Percentiles rank a stretch among this genome's conserved stretches.
Evolutionary conservation across 495 filamentous ascomycete genomes (phyloP).

Genomic region (Staphylotrichum longicolle): DNA sequence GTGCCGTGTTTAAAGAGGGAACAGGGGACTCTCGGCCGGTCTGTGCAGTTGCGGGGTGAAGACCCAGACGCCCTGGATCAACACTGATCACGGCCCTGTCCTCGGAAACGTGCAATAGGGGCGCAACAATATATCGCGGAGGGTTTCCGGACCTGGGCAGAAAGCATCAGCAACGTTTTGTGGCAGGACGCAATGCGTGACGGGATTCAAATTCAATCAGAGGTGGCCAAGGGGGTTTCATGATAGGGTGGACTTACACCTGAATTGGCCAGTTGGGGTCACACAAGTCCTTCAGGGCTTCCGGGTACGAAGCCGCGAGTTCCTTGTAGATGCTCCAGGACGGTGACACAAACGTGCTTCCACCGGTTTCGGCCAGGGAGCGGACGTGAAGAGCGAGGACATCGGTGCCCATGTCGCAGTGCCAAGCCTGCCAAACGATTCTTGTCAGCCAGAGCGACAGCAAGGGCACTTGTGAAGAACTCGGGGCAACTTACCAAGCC

Average conservation of each 20-base stretch:
- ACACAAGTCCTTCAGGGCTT: constrained; percentile 32
- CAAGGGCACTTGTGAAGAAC: not conserved
- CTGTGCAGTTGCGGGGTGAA: constrained; percentile 34
- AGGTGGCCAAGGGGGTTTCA: not conserved
- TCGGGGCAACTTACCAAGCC: constrained; percentile 31
- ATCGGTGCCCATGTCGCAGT: constrained; percentile 47
- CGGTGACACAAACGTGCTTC: constrained; percentile 44
- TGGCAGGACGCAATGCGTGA: not conserved
- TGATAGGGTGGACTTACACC: constrained; percentile 33
- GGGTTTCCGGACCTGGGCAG: constrained; percentile 38
- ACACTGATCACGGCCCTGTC: constrained; percentile 39
- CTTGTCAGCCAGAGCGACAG: not conserved
- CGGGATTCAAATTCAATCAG: constrained; percentile 11
- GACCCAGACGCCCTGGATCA: constrained; percentile 46
- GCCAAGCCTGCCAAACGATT: constrained; percentile 37
- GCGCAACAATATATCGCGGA: constrained; percentile 35
- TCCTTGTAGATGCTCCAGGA: constrained; percentile 43
- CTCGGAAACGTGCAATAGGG: constrained; percentile 39
- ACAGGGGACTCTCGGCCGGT: constrained; percentile 22
- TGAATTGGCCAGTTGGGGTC: constrained; percentile 44
- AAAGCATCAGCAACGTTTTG: not conserved
- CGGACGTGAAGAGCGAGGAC: constrained; percentile 46
- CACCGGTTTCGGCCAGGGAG: constrained; percentile 38
- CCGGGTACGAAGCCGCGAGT: constrained; percentile 33
- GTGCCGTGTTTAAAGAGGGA: constrained; percentile 35